Base-by-base conservation (phyloP, 306 rosid genomes). In the Cicer arietinum region DNA sequence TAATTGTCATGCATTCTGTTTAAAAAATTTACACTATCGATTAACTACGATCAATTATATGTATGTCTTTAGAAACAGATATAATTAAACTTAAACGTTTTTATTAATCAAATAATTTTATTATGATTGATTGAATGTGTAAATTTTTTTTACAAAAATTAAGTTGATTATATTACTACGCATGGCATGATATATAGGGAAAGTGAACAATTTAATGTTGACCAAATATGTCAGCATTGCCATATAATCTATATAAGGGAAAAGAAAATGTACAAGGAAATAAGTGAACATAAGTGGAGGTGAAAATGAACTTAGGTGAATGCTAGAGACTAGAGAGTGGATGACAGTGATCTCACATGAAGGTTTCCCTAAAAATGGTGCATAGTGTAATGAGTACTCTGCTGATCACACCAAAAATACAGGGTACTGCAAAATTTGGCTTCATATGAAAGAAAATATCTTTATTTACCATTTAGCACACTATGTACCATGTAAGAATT, bases 331-430 rank as follows among this genome's bases (percentile, higher is more conserved):
- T 57, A 78, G 73, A 71, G 75, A 79, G 85, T 85, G 78, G 86
- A 82, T 84, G 90, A 87, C 83, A 82, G 84, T 82, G 88, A 82
- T 83, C 43, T 85, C 92, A 81, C 86, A 82, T 88, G 90, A 82
- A 84, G 17, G 58, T 77, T 63, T 70, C 66, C 77, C 80, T 68
- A 53, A 56, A 77, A 63, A 30, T 58, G 62, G 71, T 74, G 54
- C 43, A 73, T 63, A 18, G 66, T 45, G 76, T 14, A 13, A 44
- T 39, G 45, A 50, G 59, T 77, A 71, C 79, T 69, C 44, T 75
- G 65, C 56, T 83, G 8, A 18, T 73, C 67, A 79, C 58, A 12
- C 74, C 74, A 68, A 77, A 71, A 79, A 58, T 76, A 43, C 39
- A 42, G 63, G 76, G 85, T 74, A 79, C 62, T 41, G 45, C 71